phyloP scores from a whole-genome alignment of 768 basidiomycete genomes.

The Phanerochaete sordida region DNA sequence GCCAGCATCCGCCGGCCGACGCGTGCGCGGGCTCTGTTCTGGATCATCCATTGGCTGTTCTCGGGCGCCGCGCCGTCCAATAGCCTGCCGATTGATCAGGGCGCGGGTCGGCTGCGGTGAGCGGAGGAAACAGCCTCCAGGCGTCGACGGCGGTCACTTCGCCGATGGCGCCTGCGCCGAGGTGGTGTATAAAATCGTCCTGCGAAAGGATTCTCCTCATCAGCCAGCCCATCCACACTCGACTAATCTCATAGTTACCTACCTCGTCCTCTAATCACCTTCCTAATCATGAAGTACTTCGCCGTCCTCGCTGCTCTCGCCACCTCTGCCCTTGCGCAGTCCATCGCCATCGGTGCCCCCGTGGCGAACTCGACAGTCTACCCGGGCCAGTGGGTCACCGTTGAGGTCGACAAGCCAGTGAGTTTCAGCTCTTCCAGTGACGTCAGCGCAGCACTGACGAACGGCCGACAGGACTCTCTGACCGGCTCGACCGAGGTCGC shows the following conservation, averaged over 20 bases:
- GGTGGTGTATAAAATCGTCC: neutral
- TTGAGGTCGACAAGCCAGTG: slow-evolving; percentile 33
- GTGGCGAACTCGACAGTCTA: slow-evolving; percentile 17
- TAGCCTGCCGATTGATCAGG: neutral
- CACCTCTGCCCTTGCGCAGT: slow-evolving; percentile 26
- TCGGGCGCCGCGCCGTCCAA: too few relatives aligned
- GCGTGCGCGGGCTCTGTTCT: too few relatives aligned
- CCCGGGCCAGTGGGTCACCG: slow-evolving; percentile 28
- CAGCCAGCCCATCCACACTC: neutral
- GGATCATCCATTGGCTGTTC: too few relatives aligned
- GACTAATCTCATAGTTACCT: neutral
- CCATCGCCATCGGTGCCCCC: slow-evolving; percentile 29
- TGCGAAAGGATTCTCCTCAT: neutral
- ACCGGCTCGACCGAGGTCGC: slow-evolving; percentile 31
- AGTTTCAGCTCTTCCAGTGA: slow-evolving; percentile 1
- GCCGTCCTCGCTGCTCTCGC: slow-evolving; percentile 19
- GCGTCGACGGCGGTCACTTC: neutral
- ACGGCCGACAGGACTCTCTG: slow-evolving; percentile 22
- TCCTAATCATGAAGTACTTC: slow-evolving; percentile 15
- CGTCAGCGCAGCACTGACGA: neutral
- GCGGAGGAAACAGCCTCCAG: neutral
- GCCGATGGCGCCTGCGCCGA: neutral
- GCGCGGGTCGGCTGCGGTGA: neutral
- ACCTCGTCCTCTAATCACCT: neutral
- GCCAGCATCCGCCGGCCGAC: too few relatives aligned